A percentile compares a stretch with the other conserved stretches of the same genome.
Evolutionary conservation across 495 filamentous ascomycete species (phyloP).

Genomic region (Parathielavia appendiculata): DNA sequence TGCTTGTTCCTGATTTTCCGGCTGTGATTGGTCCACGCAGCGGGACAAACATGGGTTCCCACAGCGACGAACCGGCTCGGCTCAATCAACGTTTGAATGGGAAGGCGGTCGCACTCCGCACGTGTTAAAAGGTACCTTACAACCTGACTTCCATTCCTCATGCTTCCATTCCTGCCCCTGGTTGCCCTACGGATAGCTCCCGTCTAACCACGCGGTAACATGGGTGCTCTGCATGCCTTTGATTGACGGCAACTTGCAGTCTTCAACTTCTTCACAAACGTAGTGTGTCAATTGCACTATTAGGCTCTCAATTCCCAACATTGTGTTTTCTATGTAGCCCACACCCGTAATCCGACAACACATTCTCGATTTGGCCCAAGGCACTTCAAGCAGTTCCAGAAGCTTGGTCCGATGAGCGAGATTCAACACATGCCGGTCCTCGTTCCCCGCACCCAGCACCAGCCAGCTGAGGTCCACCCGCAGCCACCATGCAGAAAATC

Average conservation of each 20-base stretch:
- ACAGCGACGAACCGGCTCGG: slow-evolving; percentile 12
- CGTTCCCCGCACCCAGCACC: slow-evolving; percentile 9
- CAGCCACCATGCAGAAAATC: slow-evolving; percentile 7
- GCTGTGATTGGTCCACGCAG: slow-evolving; percentile 18
- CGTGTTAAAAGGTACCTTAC: too few relatives aligned
- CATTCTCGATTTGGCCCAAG: background rate
- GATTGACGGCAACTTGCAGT: background rate
- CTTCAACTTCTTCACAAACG: background rate
- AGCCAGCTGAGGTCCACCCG: background rate
- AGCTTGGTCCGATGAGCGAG: background rate
- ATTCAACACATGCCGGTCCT: background rate
- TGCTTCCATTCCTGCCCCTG: too few relatives aligned
- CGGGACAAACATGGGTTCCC: slow-evolving; percentile 23
- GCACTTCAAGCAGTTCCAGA: background rate
- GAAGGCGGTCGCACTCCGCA: slow-evolving; percentile 4
- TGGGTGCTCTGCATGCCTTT: background rate
- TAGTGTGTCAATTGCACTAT: background rate
- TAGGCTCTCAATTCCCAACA: background rate
- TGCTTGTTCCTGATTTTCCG: background rate
- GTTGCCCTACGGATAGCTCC: too few relatives aligned
- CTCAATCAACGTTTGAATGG: background rate
- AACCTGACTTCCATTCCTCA: background rate
- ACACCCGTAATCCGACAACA: too few relatives aligned
- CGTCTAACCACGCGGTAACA: background rate
- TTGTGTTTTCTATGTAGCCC: too few relatives aligned